These are phyloP conservation scores for Hondaea fermentalgiana DNA, from an alignment of 108 stramenopile species.

Conservation along the genomic window DNA sequence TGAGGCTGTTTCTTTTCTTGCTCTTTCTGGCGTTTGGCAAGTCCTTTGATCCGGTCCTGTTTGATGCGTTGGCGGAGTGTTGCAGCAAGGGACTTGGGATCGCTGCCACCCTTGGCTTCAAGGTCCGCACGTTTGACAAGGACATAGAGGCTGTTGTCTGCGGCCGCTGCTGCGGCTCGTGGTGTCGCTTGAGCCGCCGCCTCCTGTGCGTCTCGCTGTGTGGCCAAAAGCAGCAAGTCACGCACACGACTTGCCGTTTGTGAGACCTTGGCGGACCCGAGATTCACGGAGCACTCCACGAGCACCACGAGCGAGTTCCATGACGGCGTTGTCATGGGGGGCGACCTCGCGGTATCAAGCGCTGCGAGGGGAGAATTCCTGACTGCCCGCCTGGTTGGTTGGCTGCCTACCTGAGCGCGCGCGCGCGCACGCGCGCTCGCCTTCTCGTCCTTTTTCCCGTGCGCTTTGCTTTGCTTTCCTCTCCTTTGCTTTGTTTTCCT, in stretches of 20 bases:
- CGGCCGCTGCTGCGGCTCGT: not conserved
- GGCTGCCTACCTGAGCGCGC: too few species aligned
- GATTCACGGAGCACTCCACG: not conserved
- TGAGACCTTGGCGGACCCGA: not conserved
- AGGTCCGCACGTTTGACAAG: not conserved
- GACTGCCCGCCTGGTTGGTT: too few species aligned
- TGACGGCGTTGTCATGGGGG: too few species aligned
- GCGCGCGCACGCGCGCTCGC: too few species aligned
- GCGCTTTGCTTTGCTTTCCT: too few species aligned
- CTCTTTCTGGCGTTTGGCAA: not conserved
- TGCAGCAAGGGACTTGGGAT: not conserved
- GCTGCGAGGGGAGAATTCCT: too few species aligned
- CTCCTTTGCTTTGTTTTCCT: too few species aligned
- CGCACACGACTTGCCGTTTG: not conserved
- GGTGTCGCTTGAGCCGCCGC: not conserved
- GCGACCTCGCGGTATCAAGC: too few species aligned
- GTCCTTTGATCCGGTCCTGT: not conserved
- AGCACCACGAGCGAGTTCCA: slow-evolving; percentile 10
- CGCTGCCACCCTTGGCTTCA: not conserved
- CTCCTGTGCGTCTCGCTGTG: not conserved
- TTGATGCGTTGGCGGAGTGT: not conserved
- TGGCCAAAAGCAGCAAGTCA: not conserved
- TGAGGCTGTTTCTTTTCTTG: not conserved
- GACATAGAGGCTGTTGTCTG: not conserved
- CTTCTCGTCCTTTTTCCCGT: too few species aligned